Evolutionary conservation across 2,329 filamentous ascomycete species (phyloP).

Genomic region (Ascochyta rabiei): DNA sequence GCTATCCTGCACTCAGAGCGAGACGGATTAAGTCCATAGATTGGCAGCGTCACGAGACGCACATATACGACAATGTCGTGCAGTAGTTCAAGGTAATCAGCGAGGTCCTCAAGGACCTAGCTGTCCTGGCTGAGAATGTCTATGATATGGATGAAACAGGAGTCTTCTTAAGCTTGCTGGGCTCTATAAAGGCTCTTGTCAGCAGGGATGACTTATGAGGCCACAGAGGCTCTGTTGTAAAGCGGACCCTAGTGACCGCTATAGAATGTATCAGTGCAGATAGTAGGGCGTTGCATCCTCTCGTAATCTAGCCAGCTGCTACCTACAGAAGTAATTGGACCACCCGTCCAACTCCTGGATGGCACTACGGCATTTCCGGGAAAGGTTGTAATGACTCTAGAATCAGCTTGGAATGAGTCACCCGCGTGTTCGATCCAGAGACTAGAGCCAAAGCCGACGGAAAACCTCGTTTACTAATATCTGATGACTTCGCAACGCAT

Average conservation of each 20-base stretch:
- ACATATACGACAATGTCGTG: constrained; percentile 28
- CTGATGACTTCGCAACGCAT: not conserved
- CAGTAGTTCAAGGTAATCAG: constrained; percentile 33
- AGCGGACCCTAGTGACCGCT: constrained; percentile 18
- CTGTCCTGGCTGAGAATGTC: constrained; percentile 17
- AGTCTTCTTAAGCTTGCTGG: constrained; percentile 20
- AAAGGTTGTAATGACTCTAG: constrained; percentile 25
- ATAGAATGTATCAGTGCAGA: constrained; percentile 19
- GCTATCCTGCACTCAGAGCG: not conserved
- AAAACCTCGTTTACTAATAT: not conserved
- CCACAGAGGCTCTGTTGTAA: constrained; percentile 21
- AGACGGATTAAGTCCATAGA: constrained; percentile 19
- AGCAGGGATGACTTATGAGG: constrained; percentile 20
- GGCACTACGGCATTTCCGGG: constrained; percentile 4
- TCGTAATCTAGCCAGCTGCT: constrained; percentile 21
- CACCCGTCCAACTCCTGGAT: constrained; percentile 18
- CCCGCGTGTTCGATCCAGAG: constrained; percentile 43
- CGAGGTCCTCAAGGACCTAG: constrained; percentile 18
- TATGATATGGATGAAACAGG: constrained; percentile 18
- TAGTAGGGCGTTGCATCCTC: constrained; percentile 19
- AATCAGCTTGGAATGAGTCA: constrained; percentile 46
- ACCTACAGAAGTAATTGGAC: constrained; percentile 14
- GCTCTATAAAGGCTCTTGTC: constrained; percentile 24
- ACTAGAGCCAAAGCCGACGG: constrained; percentile 25
- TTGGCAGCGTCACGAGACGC: constrained; percentile 28